These are phyloP conservation scores for Pichia sp. DNA, from an alignment of 1,139 yeast species.

Conservation along the genomic window DNA sequence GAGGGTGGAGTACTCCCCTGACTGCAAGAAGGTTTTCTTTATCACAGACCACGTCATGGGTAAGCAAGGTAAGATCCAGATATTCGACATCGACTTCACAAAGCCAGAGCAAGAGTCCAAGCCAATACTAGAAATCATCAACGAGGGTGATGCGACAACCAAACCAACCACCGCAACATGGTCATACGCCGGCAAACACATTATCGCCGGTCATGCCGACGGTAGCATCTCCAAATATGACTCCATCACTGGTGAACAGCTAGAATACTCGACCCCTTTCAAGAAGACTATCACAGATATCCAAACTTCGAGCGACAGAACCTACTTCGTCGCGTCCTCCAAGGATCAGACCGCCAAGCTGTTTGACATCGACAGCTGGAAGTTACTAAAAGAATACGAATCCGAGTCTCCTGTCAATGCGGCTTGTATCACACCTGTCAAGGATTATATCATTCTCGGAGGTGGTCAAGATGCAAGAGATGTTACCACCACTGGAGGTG, in stretches of 20 bases:
- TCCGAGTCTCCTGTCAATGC: slow-evolving; percentile 96
- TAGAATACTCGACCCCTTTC: slow-evolving; percentile 57
- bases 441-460: slow-evolving; percentile 89
- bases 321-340: slow-evolving; percentile 88
- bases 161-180: slow-evolving; percentile 87
- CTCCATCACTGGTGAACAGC: slow-evolving; percentile 65
- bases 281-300: slow-evolving; percentile 79
- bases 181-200: slow-evolving; percentile 69
- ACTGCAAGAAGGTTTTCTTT: slow-evolving; percentile 63
- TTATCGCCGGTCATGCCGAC: slow-evolving; percentile 84
- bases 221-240: slow-evolving; percentile 82
- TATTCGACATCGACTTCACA: slow-evolving; percentile 54
- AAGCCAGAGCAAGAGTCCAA: slow-evolving; percentile 40
- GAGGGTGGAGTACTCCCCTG: slow-evolving; percentile 82
- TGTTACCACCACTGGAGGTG: slow-evolving; percentile 91
- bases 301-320: slow-evolving; percentile 81
- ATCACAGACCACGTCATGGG: slow-evolving; percentile 95
- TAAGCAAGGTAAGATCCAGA: slow-evolving; percentile 68
- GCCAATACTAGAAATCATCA: slow-evolving; percentile 59
- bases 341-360: slow-evolving; percentile 87
- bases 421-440: slow-evolving; percentile 88
- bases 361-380: slow-evolving; percentile 71
- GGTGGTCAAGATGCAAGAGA: slow-evolving; percentile 99
- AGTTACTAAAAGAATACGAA: slow-evolving; percentile 66
- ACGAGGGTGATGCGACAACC: slow-evolving; percentile 47